Conservation (phyloP, 2,329 filamentous ascomycete species). For the Bipolaris zeicola region DNA sequence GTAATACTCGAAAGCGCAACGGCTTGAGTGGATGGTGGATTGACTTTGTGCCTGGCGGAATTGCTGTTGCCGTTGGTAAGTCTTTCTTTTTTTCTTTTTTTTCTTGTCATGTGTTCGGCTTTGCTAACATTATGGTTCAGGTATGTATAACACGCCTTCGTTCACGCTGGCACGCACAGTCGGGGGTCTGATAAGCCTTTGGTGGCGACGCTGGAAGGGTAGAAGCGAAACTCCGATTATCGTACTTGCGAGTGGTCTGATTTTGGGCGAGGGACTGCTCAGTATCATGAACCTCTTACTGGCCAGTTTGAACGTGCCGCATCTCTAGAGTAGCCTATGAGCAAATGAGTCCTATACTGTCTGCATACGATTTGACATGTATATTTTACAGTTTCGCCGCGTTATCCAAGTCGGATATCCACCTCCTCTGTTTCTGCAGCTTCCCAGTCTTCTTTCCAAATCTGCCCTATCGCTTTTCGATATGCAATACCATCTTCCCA, state of each 20-base stretch:
- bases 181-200: conserved; percentile 61
- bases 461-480: conserved; percentile 13
- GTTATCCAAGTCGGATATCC: conserved; percentile 16
- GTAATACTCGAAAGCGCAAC: conserved; percentile 37
- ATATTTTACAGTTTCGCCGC: neutral
- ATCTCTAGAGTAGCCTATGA: conserved; percentile 13
- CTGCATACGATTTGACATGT: neutral
- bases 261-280: conserved; percentile 70
- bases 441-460: conserved; percentile 16
- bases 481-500: conserved; percentile 16
- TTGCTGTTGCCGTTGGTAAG: conserved; percentile 89
- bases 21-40: conserved; percentile 64
- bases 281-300: conserved; percentile 89
- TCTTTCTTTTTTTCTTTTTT: conserved; percentile 17
- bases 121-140: conserved; percentile 47
- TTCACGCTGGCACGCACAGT: conserved; percentile 89
- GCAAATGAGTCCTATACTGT: neutral
- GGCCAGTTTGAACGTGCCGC: conserved; percentile 74
- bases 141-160: conserved; percentile 97
- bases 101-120: neutral
- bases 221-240: conserved; percentile 76
- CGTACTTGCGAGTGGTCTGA: conserved; percentile 87
- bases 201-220: conserved; percentile 25
- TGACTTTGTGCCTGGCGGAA: conserved; percentile 82
- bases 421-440: conserved; percentile 9